Evolutionary conservation across 257 asterid genomes (phyloP).

Genomic region (Nicotiana undulata): DNA sequence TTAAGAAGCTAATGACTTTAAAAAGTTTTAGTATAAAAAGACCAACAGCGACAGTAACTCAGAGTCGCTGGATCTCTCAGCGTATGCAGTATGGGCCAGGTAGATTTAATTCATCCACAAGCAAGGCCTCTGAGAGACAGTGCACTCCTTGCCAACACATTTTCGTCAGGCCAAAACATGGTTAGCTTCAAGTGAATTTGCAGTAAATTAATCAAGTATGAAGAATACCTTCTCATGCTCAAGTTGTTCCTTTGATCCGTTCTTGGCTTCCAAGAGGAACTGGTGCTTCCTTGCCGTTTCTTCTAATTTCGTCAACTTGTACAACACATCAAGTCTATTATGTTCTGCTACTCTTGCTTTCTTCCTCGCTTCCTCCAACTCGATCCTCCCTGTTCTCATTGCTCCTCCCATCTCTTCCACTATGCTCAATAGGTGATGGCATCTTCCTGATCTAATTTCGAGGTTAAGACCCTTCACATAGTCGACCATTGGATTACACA

Average conservation of each 20-base stretch:
- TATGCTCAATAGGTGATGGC: conserved; percentile 38
- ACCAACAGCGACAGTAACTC: neutral
- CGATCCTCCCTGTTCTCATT: conserved; percentile 37
- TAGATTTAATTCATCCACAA: neutral
- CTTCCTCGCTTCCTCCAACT: conserved; percentile 60
- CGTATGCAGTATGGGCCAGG: neutral
- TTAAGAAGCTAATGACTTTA: neutral
- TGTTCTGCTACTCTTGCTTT: conserved; percentile 39
- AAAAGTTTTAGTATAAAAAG: neutral
- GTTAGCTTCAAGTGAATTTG: neutral
- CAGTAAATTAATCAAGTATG: conserved; percentile 2
- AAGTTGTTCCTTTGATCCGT: conserved; percentile 14
- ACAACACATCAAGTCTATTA: conserved; percentile 33
- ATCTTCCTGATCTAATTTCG: conserved; percentile 49
- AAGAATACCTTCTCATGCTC: conserved; percentile 37
- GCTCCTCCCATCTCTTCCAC: conserved; percentile 55
- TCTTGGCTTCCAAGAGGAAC: conserved; percentile 19
- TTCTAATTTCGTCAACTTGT: conserved; percentile 42
- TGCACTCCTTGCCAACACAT: neutral
- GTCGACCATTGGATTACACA: conserved; percentile 71
- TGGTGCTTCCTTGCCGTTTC: conserved; percentile 29
- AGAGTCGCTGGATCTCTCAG: neutral
- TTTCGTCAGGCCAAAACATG: neutral
- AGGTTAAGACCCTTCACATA: conserved; percentile 50
- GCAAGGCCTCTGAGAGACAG: neutral